A percentile compares a stretch with the other conserved stretches of the same genome.
Conservation (phyloP, 768 basidiomycete species). For the Russula lepida region DNA sequence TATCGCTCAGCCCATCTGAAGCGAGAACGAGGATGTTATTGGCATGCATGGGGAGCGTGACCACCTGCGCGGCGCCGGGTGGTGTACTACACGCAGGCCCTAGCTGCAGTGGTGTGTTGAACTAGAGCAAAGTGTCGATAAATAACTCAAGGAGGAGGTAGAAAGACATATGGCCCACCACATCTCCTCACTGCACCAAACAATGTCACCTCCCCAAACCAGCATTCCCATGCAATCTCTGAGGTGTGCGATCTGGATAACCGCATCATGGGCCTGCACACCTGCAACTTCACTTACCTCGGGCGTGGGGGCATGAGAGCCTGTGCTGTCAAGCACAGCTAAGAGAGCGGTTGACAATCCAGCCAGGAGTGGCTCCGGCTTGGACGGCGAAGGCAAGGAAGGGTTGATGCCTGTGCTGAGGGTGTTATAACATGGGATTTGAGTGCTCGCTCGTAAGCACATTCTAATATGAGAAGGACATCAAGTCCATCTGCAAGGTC, state of each 20-base stretch:
- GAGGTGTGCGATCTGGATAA: conserved; percentile 74
- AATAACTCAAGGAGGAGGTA: not conserved
- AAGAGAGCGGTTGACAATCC: conserved; percentile 65
- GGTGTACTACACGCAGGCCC: conserved; percentile 51
- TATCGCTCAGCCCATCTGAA: conserved; percentile 79
- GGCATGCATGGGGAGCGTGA: too few relatives aligned
- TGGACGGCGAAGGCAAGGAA: conserved; percentile 8
- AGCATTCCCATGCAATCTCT: conserved; percentile 88
- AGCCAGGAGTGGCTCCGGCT: too few relatives aligned
- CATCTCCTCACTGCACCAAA: conserved; percentile 88
- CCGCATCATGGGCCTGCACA: conserved; percentile 36
- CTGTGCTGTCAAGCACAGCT: conserved; percentile 42
- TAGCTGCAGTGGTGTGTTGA: conserved; percentile 57
- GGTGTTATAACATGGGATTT: too few relatives aligned
- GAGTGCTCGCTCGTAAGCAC: too few relatives aligned
- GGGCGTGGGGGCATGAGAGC: too few relatives aligned
- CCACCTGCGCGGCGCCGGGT: conserved; percentile 59
- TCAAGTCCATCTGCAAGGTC: too few relatives aligned
- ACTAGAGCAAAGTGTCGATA: conserved; percentile 27
- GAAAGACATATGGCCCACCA: conserved; percentile 62
- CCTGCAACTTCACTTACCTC: conserved; percentile 33
- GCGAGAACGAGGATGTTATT: conserved; percentile 77
- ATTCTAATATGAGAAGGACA: too few relatives aligned
- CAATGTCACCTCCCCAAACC: conserved; percentile 66
- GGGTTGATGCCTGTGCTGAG: too few relatives aligned